These are phyloP conservation scores for Aspergillus sp. DNA, from an alignment of 2,329 filamentous ascomycete genomes.

Conservation along the genomic window DNA sequence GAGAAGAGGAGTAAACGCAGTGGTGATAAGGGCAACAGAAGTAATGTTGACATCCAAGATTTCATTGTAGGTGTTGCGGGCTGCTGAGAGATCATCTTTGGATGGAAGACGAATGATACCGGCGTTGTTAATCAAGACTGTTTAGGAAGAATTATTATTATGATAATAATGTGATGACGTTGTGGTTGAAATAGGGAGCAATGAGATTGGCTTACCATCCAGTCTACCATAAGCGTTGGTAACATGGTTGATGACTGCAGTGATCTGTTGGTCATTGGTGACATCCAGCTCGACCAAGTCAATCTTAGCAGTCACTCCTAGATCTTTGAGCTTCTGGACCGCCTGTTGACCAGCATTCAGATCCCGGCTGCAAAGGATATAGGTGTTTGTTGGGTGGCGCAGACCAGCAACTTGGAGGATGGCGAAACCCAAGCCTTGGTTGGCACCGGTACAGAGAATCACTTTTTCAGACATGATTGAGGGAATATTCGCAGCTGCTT, in stretches of 20 bases:
- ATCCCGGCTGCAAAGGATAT: constrained; percentile 24
- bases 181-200: neutral
- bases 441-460: constrained; percentile 31
- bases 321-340: constrained; percentile 12
- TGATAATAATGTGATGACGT: neutral
- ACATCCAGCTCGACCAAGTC: constrained; percentile 22
- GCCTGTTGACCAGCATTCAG: constrained; percentile 19
- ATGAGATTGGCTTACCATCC: constrained; percentile 15
- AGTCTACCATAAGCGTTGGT: constrained; percentile 16
- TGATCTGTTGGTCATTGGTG: constrained; percentile 18
- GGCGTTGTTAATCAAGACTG: constrained; percentile 37
- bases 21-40: constrained; percentile 33
- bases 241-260: constrained; percentile 12
- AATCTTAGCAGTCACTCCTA: constrained; percentile 12
- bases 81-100: constrained; percentile 11
- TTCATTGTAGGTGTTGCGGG: constrained; percentile 26
- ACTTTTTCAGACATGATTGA: neutral
- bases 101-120: constrained; percentile 21
- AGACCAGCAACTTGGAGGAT: constrained; percentile 22
- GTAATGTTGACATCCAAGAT: constrained; percentile 39
- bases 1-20: constrained; percentile 23
- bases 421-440: constrained; percentile 27
- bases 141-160: neutral
- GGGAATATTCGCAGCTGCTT: neutral
- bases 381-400: constrained; percentile 15